These are phyloP conservation scores for Galerina marginata DNA, from an alignment of 768 basidiomycete genomes.

Conservation along the genomic window DNA sequence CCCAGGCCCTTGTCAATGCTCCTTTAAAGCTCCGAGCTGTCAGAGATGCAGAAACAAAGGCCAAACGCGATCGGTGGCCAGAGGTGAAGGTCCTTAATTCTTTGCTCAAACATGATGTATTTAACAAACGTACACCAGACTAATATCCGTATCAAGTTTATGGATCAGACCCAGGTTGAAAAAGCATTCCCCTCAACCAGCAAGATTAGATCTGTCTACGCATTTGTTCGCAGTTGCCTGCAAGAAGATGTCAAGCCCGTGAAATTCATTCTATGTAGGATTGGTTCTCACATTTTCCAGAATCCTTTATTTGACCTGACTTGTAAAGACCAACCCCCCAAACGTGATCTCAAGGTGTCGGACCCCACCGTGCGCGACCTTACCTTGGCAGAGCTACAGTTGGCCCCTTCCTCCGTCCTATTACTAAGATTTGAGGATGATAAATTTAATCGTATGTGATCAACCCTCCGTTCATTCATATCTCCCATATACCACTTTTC, in stretches of 20 bases:
- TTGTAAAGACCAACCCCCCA: slow-evolving; percentile 74
- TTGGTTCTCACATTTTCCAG: neutral
- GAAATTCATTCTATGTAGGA: slow-evolving; percentile 86
- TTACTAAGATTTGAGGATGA: slow-evolving; percentile 79
- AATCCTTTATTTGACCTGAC: neutral
- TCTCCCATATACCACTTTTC: neutral
- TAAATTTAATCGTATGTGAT: slow-evolving; percentile 63
- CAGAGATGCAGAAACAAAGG: slow-evolving; percentile 65
- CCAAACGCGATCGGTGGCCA: slow-evolving; percentile 74
- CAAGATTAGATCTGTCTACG: slow-evolving; percentile 84
- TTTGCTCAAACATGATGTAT: neutral
- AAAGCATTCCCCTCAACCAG: slow-evolving; percentile 75
- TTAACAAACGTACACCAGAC: slow-evolving; percentile 52
- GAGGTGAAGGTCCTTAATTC: slow-evolving; percentile 46
- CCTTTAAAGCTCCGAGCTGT: slow-evolving; percentile 70
- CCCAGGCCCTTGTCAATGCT: slow-evolving; percentile 67
- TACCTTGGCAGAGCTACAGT: slow-evolving; percentile 67
- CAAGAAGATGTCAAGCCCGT: slow-evolving; percentile 76
- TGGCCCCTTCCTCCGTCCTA: slow-evolving; percentile 83
- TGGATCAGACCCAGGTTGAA: slow-evolving; percentile 83
- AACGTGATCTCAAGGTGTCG: slow-evolving; percentile 82
- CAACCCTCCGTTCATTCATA: neutral
- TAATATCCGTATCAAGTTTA: slow-evolving; percentile 80
- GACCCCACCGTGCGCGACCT: slow-evolving; percentile 75
- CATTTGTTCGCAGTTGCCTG: slow-evolving; percentile 76